Conservation (phyloP, 148 eudicot species). For the Agrostemma githago region DNA sequence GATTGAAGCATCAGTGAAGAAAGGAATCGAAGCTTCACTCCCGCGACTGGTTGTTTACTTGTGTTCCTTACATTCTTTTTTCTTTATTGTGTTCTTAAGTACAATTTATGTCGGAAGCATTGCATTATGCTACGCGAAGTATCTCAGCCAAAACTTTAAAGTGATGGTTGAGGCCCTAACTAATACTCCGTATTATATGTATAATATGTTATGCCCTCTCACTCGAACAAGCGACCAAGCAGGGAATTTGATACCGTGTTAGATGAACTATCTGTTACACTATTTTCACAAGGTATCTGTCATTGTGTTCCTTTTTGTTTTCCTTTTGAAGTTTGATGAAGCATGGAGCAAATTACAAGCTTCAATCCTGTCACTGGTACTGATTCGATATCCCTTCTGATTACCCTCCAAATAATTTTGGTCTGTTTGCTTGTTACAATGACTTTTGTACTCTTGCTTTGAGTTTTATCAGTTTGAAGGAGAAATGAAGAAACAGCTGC, state of each 20-base stretch:
- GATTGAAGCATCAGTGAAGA: constrained; percentile 1
- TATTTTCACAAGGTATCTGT: not conserved
- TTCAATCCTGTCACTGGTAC: not conserved
- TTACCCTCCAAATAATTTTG: not conserved
- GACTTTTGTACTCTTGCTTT: too few species aligned
- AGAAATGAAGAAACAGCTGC: constrained; percentile 1
- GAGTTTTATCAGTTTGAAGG: not conserved
- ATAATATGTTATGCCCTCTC: too few species aligned
- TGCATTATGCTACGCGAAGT: not conserved
- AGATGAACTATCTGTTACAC: too few species aligned
- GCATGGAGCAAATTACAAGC: not conserved
- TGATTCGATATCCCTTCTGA: not conserved
- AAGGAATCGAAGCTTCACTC: not conserved
- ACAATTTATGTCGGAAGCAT: not conserved
- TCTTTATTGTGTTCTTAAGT: not conserved
- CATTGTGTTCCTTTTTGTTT: not conserved
- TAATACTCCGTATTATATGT: too few species aligned
- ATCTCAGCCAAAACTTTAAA: too few species aligned
- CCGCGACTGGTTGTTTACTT: not conserved
- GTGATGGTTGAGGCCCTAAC: too few species aligned
- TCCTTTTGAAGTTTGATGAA: not conserved
- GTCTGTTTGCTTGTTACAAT: not conserved
- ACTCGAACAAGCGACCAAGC: too few species aligned
- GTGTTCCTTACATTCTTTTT: not conserved
- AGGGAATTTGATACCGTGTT: too few species aligned